Conservation (phyloP, 1,139 yeast genomes). For the Geotrichum citri-aurantii region DNA sequence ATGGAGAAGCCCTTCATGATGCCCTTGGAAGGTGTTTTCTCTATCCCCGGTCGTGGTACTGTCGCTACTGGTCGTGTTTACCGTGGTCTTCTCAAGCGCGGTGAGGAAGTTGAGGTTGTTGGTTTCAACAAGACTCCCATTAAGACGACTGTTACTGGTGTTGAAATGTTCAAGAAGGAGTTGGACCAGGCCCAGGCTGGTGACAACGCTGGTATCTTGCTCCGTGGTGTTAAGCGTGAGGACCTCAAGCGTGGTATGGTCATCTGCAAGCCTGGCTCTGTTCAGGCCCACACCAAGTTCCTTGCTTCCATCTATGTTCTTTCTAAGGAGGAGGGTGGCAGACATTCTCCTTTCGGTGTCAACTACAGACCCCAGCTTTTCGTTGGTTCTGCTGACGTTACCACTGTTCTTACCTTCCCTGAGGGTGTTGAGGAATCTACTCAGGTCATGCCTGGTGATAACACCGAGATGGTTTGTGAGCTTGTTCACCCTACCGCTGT, state of each 20-base stretch:
- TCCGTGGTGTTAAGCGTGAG: slow-evolving; percentile 98
- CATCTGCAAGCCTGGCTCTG: slow-evolving; percentile 85
- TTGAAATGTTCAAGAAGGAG: slow-evolving; percentile 99
- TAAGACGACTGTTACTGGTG: slow-evolving; percentile 95
- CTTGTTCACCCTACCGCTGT: slow-evolving; percentile 88
- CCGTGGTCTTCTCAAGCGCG: slow-evolving; percentile 95
- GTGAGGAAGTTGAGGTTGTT: slow-evolving; percentile 96
- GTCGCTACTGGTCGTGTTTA: slow-evolving; percentile 99
- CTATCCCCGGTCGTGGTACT: slow-evolving; percentile 99
- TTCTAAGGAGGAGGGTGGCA: slow-evolving; percentile 98
- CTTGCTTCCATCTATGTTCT: slow-evolving; percentile 89
- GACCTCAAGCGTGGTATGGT: slow-evolving; percentile 98
- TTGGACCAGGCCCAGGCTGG: slow-evolving; percentile 97
- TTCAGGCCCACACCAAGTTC: slow-evolving; percentile 89
- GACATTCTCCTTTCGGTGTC: slow-evolving; percentile 95
- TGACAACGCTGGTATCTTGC: slow-evolving; percentile 95
- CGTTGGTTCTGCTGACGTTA: slow-evolving; percentile 93
- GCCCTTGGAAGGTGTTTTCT: slow-evolving; percentile 97
- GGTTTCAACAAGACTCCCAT: slow-evolving; percentile 83
- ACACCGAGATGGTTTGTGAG: slow-evolving; percentile 91
- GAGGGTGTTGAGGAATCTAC: slow-evolving; percentile 77
- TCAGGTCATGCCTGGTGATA: slow-evolving; percentile 98
- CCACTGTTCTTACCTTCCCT: slow-evolving; percentile 89
- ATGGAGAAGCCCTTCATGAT: slow-evolving; percentile 92
- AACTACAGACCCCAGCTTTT: slow-evolving; percentile 98